Evolutionary conservation across 2,329 filamentous ascomycete genomes (phyloP), one percentile per base, ranked within the genome.

Genomic region (Fusarium haematococcum): DNA sequence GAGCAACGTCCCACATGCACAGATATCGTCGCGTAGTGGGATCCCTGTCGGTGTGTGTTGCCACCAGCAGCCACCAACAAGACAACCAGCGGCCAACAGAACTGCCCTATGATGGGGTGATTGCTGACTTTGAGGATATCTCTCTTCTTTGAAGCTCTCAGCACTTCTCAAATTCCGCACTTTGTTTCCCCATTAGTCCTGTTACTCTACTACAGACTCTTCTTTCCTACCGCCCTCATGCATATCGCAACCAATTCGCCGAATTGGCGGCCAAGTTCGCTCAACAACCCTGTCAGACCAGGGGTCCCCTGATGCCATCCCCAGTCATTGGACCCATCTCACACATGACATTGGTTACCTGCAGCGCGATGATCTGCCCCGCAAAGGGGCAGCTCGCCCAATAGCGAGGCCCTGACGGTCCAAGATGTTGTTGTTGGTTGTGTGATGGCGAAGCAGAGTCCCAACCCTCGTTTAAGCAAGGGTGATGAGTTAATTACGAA

Each of bases 281-380:
- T 52, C 48, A 52, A 52, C 16, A 6, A n/a, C 25, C 25, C 48
- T 27, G 48, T 52, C 48, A 30, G 48, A 52, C 14, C 48, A 52
- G 25, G 48, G 48, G 48, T 52, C 48, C 48, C 48, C 25, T 52
- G 48, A 52, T 30, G 10, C 48, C 10, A n/a, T 52, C 48, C 48
- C 48, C 10, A 52, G 48, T 30, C 48, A 10, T 43, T 43, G 37
- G 57, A 58, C n/a, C 57, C 27, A 43, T 27, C 37, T 20, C 23
- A 27, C 57, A 60, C 57, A 60, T 60, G 57, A 60, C 25, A 60
- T 60, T 43, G 37, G 39, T 16, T 43, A 43, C 57, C 37, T 60
- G 57, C 57, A 60, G 37, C 25, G 27, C n/a, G 57, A 43, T 56
- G 18, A 56, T 30, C 25, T 60, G 57, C 57, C 54, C 54, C 54